Conservation (phyloP, 1,284 basidiomycete genomes). For the Papiliotrema laurentii region DNA sequence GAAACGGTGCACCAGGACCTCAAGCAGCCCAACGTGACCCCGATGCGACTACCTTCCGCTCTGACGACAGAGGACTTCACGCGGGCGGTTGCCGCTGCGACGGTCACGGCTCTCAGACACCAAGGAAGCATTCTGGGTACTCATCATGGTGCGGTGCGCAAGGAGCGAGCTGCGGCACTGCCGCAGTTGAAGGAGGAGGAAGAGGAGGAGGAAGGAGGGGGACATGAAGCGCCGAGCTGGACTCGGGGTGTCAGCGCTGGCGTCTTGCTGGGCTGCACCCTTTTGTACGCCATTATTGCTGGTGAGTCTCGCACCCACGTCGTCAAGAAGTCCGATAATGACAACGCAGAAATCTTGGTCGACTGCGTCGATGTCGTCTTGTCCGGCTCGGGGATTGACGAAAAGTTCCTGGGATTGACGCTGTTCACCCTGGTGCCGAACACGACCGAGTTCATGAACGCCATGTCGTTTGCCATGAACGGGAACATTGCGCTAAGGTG, state of each 20-base stretch:
- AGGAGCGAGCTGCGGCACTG: slow-evolving; percentile 1
- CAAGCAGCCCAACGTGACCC: slow-evolving; percentile 46
- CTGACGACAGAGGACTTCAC: slow-evolving; percentile 84
- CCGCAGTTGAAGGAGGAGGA: slow-evolving; percentile 23
- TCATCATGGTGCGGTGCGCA: slow-evolving; percentile 7
- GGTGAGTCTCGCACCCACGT: slow-evolving; percentile 55
- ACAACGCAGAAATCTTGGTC: slow-evolving; percentile 71
- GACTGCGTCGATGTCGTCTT: slow-evolving; percentile 95
- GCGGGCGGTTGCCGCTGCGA: slow-evolving; percentile 82
- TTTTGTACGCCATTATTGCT: slow-evolving; percentile 92
- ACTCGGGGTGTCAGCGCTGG: slow-evolving; percentile 79
- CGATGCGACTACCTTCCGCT: slow-evolving; percentile 59
- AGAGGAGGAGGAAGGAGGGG: slow-evolving; percentile 62
- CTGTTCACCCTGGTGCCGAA: slow-evolving; percentile 97
- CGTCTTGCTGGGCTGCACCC: slow-evolving; percentile 82
- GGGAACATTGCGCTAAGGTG: slow-evolving; percentile 96
- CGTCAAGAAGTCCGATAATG: background rate
- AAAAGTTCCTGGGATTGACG: slow-evolving; percentile 96
- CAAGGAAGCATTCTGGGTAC: slow-evolving; percentile 46
- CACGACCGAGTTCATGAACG: slow-evolving; percentile 99
- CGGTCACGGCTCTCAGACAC: slow-evolving; percentile 76
- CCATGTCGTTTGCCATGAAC: slow-evolving; percentile 97
- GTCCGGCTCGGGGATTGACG: slow-evolving; percentile 87
- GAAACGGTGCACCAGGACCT: slow-evolving; percentile 56
- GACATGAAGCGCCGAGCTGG: slow-evolving; percentile 96